phyloP scores from a whole-genome alignment of 495 filamentous ascomycete species.

The Clavariopsis aquatica region DNA sequence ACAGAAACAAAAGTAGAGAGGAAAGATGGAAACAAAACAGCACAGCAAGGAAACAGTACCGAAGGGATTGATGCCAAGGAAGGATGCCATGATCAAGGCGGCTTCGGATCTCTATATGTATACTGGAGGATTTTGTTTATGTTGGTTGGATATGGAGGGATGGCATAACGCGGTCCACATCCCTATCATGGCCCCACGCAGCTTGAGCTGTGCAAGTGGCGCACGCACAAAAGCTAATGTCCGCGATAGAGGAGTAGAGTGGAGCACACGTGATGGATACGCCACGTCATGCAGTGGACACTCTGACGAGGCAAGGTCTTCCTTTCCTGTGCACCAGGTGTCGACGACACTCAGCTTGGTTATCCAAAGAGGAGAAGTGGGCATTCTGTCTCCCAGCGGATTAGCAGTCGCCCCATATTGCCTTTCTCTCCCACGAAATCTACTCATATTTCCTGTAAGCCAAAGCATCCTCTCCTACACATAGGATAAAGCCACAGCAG shows the following conservation, averaged over 20 bases:
- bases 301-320: neutral
- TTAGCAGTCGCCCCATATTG: too few species aligned
- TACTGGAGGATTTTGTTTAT: neutral
- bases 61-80: neutral
- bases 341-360: too few species aligned
- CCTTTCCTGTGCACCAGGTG: neutral
- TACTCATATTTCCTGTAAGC: neutral
- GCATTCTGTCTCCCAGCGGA: too few species aligned
- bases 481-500: neutral
- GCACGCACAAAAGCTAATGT: neutral
- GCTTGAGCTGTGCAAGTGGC: neutral
- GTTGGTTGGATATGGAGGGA: neutral
- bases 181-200: neutral
- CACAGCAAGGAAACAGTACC: neutral
- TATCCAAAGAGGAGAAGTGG: too few species aligned
- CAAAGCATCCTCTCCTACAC: neutral
- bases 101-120: neutral
- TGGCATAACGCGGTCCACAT: neutral
- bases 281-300: neutral
- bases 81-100: neutral
- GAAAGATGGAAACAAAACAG: neutral
- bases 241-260: neutral
- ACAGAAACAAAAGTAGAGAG: neutral
- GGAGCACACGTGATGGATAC: neutral
- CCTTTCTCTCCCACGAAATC: too few species aligned